These are phyloP conservation scores for Phyllosticta citriasiana DNA, from an alignment of 2,329 filamentous ascomycete genomes.

Conservation along the genomic window DNA sequence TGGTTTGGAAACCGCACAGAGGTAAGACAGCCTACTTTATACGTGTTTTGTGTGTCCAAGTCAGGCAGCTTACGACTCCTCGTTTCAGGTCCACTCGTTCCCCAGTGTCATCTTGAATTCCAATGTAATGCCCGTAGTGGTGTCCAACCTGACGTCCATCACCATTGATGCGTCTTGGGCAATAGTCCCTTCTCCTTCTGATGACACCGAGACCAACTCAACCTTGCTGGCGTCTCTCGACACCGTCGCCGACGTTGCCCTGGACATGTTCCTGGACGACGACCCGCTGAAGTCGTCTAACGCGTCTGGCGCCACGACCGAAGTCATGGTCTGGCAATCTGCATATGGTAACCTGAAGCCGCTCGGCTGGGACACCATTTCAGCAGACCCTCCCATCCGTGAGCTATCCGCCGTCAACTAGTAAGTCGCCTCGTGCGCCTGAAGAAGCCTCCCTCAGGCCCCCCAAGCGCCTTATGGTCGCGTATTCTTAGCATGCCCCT, in stretches of 20 bases:
- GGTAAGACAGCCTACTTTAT: neutral
- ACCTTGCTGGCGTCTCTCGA: slow-evolving; percentile 4
- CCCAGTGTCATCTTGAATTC: slow-evolving; percentile 10
- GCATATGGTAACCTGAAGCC: slow-evolving; percentile 9
- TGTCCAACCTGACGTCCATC: slow-evolving; percentile 3
- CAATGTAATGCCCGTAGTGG: neutral
- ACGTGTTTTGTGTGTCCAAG: no score
- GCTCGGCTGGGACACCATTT: slow-evolving; percentile 1
- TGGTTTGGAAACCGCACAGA: slow-evolving; percentile 2
- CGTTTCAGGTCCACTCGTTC: slow-evolving; percentile 10
- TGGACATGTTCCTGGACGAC: slow-evolving; percentile 10
- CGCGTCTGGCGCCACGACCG: slow-evolving; percentile 2
- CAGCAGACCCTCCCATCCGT: neutral
- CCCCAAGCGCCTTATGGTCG: neutral
- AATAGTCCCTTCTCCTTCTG: slow-evolving; percentile 1
- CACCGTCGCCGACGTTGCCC: slow-evolving; percentile 7
- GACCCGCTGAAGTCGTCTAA: slow-evolving; percentile 3
- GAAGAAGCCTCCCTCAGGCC: neutral
- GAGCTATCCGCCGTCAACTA: slow-evolving; percentile 6
- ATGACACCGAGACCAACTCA: neutral
- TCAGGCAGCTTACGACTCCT: neutral
- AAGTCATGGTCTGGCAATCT: slow-evolving; percentile 11
- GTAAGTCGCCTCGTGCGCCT: neutral
- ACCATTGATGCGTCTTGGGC: slow-evolving; percentile 4
- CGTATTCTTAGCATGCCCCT: neutral